Evolutionary conservation across 345 rosid species (phyloP).

Genomic region (Hevea brasiliensis): DNA sequence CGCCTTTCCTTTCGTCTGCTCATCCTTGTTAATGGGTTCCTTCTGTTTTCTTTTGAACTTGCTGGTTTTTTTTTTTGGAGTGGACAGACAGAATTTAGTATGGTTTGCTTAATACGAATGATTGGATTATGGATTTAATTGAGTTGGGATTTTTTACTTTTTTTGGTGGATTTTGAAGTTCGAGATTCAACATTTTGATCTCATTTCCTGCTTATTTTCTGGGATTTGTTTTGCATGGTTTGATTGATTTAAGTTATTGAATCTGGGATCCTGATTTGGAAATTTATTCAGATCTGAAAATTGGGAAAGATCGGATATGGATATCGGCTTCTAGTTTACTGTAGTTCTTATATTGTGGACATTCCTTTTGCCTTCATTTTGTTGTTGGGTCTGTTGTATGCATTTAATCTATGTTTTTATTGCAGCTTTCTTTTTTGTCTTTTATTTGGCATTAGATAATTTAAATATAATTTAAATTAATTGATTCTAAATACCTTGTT

Average conservation of each 20-base stretch:
- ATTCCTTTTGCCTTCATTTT: too few species aligned
- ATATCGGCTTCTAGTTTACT: background rate
- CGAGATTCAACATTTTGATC: background rate
- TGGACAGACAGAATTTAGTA: background rate
- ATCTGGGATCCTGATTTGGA: background rate
- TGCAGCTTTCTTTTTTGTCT: too few species aligned
- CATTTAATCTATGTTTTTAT: too few species aligned
- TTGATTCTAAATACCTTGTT: background rate
- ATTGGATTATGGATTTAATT: background rate
- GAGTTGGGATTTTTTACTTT: background rate
- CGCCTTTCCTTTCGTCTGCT: background rate
- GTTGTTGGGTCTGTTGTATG: background rate
- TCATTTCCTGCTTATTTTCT: background rate
- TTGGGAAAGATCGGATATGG: background rate
- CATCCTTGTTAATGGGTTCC: background rate
- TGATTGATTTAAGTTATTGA: background rate
- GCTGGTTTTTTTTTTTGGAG: background rate
- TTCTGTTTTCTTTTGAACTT: background rate
- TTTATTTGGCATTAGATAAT: too few species aligned
- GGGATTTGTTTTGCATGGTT: background rate
- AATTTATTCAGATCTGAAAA: conserved; percentile 17
- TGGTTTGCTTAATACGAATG: background rate
- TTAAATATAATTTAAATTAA: too few species aligned
- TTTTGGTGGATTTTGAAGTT: too few species aligned
- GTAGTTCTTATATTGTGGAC: too few species aligned